Conservation (phyloP, 306 rosid genomes). For the Albizia julibrissin region DNA sequence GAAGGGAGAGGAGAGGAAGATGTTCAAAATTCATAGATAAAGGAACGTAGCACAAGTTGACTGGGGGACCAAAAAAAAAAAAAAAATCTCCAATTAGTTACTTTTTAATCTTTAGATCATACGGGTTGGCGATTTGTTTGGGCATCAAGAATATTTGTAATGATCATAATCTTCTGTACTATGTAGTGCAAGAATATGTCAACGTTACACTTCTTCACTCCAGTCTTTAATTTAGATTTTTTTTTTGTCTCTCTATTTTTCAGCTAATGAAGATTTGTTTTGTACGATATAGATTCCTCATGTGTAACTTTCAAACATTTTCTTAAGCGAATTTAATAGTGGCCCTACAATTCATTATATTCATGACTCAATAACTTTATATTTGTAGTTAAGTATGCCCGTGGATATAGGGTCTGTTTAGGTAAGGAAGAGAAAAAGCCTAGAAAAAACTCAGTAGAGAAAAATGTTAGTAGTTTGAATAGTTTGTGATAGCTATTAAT, state of each 20-base stretch:
- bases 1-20: not conserved
- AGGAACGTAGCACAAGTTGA: not conserved
- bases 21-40: no score
- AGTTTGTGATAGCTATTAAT: no score
- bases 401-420: no score
- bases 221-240: not conserved
- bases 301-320: not conserved
- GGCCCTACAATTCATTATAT: not conserved
- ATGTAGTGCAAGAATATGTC: not conserved
- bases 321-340: not conserved
- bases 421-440: no score
- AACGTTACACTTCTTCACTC: not conserved
- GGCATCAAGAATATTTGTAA: not conserved
- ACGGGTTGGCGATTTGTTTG: not conserved
- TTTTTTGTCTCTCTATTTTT: not conserved
- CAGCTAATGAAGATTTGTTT: not conserved
- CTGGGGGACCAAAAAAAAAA: not conserved
- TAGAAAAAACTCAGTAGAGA: no score
- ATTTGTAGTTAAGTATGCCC: no score
- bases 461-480: no score
- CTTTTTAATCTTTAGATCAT: not conserved
- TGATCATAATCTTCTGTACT: not conserved
- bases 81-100: not conserved
- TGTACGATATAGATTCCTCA: not conserved
- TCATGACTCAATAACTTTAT: not conserved